These are phyloP conservation scores for Inonotus obliquus DNA, from an alignment of 1,284 basidiomycete species.

Conservation along the genomic window DNA sequence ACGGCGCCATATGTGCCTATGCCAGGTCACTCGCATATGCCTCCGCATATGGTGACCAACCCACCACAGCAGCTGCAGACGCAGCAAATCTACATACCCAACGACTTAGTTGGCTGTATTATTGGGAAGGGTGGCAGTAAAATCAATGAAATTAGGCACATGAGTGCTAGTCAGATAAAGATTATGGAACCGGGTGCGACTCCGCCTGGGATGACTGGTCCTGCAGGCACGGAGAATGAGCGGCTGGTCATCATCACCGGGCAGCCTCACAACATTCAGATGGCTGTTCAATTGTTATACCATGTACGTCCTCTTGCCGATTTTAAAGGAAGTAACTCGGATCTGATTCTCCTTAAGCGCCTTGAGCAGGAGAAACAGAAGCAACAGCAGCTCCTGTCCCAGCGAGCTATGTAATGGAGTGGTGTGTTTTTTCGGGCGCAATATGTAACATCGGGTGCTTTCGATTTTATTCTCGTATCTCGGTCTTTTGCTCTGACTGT, in stretches of 20 bases:
- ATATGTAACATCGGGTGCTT: background rate
- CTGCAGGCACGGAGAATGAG: conserved; percentile 76
- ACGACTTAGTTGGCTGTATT: conserved; percentile 96
- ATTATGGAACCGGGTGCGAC: conserved; percentile 97
- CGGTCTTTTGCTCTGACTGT: conserved; percentile 3
- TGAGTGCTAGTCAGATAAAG: conserved; percentile 94
- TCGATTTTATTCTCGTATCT: background rate
- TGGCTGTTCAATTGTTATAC: conserved; percentile 93
- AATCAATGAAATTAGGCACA: conserved; percentile 97
- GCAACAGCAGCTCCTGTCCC: conserved; percentile 43
- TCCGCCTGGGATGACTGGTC: conserved; percentile 59
- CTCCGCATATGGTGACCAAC: conserved; percentile 32
- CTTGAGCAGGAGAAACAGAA: conserved; percentile 88
- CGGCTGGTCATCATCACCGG: conserved; percentile 93
- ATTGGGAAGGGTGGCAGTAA: conserved; percentile 98
- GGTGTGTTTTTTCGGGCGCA: background rate
- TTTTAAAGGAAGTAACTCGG: conserved; percentile 11
- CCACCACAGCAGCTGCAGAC: conserved; percentile 74
- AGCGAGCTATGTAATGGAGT: conserved; percentile 8
- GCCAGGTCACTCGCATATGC: conserved; percentile 25
- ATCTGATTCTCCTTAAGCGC: conserved; percentile 42
- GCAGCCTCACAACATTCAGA: conserved; percentile 90
- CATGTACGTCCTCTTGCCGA: conserved; percentile 51
- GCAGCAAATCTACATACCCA: conserved; percentile 98
- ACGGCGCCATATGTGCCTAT: conserved; percentile 42